Evolutionary conservation across 495 filamentous ascomycete species (phyloP).

Genomic region (Physcia stellaris): DNA sequence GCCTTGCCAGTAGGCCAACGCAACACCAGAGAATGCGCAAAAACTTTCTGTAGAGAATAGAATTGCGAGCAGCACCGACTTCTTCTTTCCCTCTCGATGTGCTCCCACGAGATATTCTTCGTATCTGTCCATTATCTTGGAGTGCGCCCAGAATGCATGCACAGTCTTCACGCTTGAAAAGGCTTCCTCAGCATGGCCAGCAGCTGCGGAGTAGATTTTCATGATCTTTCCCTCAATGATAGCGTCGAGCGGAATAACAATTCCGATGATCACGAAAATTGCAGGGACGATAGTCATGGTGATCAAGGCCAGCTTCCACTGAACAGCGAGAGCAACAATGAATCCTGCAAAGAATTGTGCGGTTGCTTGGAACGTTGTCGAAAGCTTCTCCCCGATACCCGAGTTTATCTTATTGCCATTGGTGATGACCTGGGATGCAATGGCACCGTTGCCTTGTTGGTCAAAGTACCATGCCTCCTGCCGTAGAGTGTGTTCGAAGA

Average conservation of each 20-base stretch:
- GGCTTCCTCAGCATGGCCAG: slow-evolving; percentile 33
- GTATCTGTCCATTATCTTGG: slow-evolving; percentile 26
- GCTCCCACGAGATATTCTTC: slow-evolving; percentile 16
- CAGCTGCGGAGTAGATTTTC: slow-evolving; percentile 21
- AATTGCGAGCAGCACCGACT: slow-evolving; percentile 21
- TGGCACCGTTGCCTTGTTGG: slow-evolving; percentile 6
- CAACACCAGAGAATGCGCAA: slow-evolving; percentile 30
- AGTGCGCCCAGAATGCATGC: slow-evolving; percentile 36
- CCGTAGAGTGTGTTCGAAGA: slow-evolving; percentile 14
- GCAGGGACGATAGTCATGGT: slow-evolving; percentile 27
- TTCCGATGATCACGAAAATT: slow-evolving; percentile 26
- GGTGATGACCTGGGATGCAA: slow-evolving; percentile 24
- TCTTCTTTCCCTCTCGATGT: slow-evolving; percentile 16
- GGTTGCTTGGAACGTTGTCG: slow-evolving; percentile 33
- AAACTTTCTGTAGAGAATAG: slow-evolving; percentile 31
- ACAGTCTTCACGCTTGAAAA: slow-evolving; percentile 37
- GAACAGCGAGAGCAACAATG: slow-evolving; percentile 34
- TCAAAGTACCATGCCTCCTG: slow-evolving; percentile 22
- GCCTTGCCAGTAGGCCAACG: slow-evolving; percentile 40
- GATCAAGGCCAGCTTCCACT: slow-evolving; percentile 34
- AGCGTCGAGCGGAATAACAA: slow-evolving; percentile 14
- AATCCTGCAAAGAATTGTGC: slow-evolving; percentile 38
- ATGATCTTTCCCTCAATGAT: slow-evolving; percentile 16
- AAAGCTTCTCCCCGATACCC: slow-evolving; percentile 36
- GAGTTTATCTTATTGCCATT: slow-evolving; percentile 29